Percentiles rank a stretch among this genome's conserved stretches.
These are phyloP conservation scores for Colletotrichum lupini DNA, from an alignment of 2,329 filamentous ascomycete species.

Conservation along the genomic window DNA sequence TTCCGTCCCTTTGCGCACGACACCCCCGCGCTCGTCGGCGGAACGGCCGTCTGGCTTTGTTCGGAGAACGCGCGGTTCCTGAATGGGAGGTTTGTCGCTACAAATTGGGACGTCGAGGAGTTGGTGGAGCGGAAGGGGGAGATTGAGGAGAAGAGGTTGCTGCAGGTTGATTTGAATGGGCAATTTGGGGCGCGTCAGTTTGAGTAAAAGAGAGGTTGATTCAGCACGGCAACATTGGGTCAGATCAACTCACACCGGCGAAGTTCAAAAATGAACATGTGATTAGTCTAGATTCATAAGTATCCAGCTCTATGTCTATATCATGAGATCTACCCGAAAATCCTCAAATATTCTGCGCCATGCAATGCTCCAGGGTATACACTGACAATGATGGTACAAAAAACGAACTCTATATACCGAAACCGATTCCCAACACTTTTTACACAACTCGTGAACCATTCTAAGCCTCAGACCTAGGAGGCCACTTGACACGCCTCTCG, in stretches of 20 bases:
- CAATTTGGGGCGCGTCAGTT: conserved; percentile 21
- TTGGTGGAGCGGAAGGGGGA: conserved; percentile 33
- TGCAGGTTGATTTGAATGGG: conserved; percentile 16
- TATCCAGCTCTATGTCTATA: conserved; percentile 13
- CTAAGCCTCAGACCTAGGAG: conserved; percentile 41
- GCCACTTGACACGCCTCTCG: conserved; percentile 61
- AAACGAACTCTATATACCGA: conserved; percentile 2
- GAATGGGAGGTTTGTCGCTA: conserved; percentile 44
- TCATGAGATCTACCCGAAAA: conserved; percentile 26
- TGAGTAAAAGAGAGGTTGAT: background rate
- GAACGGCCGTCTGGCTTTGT: conserved; percentile 41
- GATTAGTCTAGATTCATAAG: conserved; percentile 12
- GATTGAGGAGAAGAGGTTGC: conserved; percentile 5
- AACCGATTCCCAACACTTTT: background rate
- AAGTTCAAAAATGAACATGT: background rate
- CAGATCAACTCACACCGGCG: too few species aligned
- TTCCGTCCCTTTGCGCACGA: conserved; percentile 43
- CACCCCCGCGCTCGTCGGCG: conserved; percentile 43
- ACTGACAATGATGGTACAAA: conserved; percentile 33
- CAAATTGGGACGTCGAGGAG: conserved; percentile 51
- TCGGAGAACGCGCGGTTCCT: conserved; percentile 45
- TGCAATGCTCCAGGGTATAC: conserved; percentile 36
- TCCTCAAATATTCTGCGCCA: conserved; percentile 1
- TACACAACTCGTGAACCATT: background rate
- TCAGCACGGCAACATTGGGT: too few species aligned